Percentiles rank a stretch among this genome's conserved stretches.
These are phyloP conservation scores for Ormosia emarginata DNA, from an alignment of 306 rosid species.

Conservation along the genomic window DNA sequence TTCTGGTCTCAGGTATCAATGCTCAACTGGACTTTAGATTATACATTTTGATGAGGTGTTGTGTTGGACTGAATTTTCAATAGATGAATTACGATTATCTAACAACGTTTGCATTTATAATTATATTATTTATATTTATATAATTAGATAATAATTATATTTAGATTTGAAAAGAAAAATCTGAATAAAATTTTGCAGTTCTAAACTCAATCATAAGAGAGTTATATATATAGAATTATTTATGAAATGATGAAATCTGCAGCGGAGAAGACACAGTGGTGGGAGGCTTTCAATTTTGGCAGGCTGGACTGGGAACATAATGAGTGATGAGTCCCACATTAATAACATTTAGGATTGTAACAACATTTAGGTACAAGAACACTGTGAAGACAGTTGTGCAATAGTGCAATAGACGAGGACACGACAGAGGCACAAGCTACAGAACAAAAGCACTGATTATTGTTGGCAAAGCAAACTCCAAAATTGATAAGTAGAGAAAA, in stretches of 20 bases:
- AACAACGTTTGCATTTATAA: no score
- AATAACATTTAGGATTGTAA: no score
- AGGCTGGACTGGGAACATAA: background rate
- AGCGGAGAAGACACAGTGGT: background rate
- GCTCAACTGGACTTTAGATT: background rate
- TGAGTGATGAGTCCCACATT: background rate
- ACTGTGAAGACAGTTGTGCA: background rate
- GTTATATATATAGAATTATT: no score
- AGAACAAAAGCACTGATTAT: background rate
- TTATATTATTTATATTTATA: no score
- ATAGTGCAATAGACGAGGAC: background rate
- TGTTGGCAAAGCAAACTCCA: background rate
- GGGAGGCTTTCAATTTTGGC: constrained; percentile 6
- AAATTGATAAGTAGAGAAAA: background rate
- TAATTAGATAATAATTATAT: no score
- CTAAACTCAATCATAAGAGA: background rate
- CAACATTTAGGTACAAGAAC: background rate
- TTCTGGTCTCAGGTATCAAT: background rate
- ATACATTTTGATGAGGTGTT: no score
- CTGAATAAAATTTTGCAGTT: no score
- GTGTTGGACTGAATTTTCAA: no score
- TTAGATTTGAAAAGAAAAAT: no score
- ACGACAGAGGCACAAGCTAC: background rate
- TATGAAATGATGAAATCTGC: background rate
- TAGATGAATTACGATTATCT: no score